Evolutionary conservation across 2,329 filamentous ascomycete species (phyloP), one percentile per base, ranked within the genome.

Genomic region (Penicillium hordei): DNA sequence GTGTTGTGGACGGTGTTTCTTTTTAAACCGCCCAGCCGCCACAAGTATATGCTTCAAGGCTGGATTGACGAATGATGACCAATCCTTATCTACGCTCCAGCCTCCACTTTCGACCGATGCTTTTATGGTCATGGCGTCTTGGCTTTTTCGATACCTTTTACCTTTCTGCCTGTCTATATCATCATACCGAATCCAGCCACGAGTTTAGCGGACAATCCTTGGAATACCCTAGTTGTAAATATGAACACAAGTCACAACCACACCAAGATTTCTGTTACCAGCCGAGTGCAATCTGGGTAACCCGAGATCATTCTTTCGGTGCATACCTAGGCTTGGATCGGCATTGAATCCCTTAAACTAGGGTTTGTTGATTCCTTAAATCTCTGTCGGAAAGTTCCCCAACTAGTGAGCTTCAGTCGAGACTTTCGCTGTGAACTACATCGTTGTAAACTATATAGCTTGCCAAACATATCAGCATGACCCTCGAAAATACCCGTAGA

Each of bases 31-130:
- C 13, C 33, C 31, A 21, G 8, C 7, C 21, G 36, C 23, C 33
- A 17, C 53, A 55, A 23, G 29, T 46, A 49, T 36, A 43, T 40
- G 33, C 34, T 57, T 42, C 15, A 55, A 51, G 43, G 50, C 60
- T 60, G 51, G 54, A 56, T 46, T 63, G 59, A 67, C 52, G 62
- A 60, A 60, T 63, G 56, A 65, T 48, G 62, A 63, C 56, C 55
- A 57, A 60, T 56, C 55, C 39, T 54, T 60, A 57, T 59, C 55
- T 58, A 29, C 49, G 40, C 57, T 59, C 31, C 21, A 46, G 38
- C 39, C 42, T 60, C 51, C 43, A 43, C 39, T 61, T 63, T 56
- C 33, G 25, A 58, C 42, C 57, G 53, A 44, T 58, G 49, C 34
- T 58, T 60, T 50, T 40, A 50, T 50, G 60, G 57, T 44, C 57